phyloP scores from a whole-genome alignment of 768 basidiomycete species.

The Neoboletus subvelutipes region DNA sequence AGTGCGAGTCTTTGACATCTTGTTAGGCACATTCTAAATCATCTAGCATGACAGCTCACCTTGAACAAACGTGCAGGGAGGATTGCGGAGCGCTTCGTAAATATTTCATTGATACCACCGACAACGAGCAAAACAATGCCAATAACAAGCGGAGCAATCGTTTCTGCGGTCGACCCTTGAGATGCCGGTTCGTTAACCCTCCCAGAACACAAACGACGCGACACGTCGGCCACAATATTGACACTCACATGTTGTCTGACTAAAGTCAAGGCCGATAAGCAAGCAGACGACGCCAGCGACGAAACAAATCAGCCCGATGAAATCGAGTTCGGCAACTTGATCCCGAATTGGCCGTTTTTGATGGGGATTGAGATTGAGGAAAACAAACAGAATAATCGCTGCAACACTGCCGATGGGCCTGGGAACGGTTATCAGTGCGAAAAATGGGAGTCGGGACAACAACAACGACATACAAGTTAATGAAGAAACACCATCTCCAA shows the following conservation, averaged over 20 bases:
- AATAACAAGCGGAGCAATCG: conserved; percentile 61
- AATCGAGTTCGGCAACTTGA: conserved; percentile 67
- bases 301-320: conserved; percentile 61
- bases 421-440: neutral
- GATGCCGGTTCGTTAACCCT: neutral
- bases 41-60: conserved; percentile 33
- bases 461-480: conserved; percentile 55
- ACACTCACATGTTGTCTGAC: conserved; percentile 62
- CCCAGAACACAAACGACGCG: neutral
- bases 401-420: conserved; percentile 76
- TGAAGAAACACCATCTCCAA: conserved; percentile 87
- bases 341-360: conserved; percentile 54
- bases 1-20: conserved; percentile 58
- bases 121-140: conserved; percentile 53
- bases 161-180: conserved; percentile 61
- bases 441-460: neutral
- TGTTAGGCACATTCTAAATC: neutral
- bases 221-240: neutral
- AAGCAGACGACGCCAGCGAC: conserved; percentile 65
- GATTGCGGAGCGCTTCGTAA: conserved; percentile 67
- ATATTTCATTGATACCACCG: conserved; percentile 56
- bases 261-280: conserved; percentile 70
- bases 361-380: conserved; percentile 79
- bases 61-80: conserved; percentile 75
- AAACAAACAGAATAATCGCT: conserved; percentile 60